Percentiles rank a stretch among this genome's conserved stretches.
phyloP scores from a whole-genome alignment of 805 yeast genomes.

The Candida verbasci region DNA sequence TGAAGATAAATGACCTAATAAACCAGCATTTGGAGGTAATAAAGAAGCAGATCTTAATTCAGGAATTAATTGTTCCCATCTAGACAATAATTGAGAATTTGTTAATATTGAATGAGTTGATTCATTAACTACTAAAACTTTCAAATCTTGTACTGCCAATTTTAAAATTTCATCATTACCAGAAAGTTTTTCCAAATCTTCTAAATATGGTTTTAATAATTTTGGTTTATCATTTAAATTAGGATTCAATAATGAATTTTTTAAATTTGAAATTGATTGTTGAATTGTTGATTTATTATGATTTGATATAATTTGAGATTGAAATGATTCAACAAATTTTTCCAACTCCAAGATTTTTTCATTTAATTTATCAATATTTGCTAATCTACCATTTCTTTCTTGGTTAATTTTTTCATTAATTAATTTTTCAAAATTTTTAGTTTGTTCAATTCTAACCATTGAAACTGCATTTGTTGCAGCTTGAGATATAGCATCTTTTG shows the following conservation, averaged over 20 bases:
- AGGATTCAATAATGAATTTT: slow-evolving; percentile 20
- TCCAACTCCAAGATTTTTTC: slow-evolving; percentile 53
- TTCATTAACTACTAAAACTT: slow-evolving; percentile 32
- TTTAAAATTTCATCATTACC: slow-evolving; percentile 31
- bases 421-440: slow-evolving; percentile 43
- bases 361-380: slow-evolving; percentile 59
- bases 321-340: slow-evolving; percentile 44
- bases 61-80: slow-evolving; percentile 77
- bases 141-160: slow-evolving; percentile 29
- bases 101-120: slow-evolving; percentile 58
- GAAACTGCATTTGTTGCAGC: slow-evolving; percentile 73
- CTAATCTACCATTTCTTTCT: slow-evolving; percentile 72
- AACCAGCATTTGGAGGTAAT: slow-evolving; percentile 93
- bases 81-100: slow-evolving; percentile 68
- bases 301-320: slow-evolving; percentile 29
- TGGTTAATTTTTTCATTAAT: slow-evolving; percentile 27
- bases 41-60: slow-evolving; percentile 86
- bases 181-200: slow-evolving; percentile 22
- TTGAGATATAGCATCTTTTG: slow-evolving; percentile 57
- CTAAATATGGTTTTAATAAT: slow-evolving; percentile 35
- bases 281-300: slow-evolving; percentile 30
- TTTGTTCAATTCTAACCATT: slow-evolving; percentile 62
- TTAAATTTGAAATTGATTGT: slow-evolving; percentile 30
- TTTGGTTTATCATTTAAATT: slow-evolving; percentile 21
- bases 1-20: slow-evolving; percentile 86